Evolutionary conservation across 345 rosid genomes (phyloP).

Genomic region (Brassica carinata): DNA sequence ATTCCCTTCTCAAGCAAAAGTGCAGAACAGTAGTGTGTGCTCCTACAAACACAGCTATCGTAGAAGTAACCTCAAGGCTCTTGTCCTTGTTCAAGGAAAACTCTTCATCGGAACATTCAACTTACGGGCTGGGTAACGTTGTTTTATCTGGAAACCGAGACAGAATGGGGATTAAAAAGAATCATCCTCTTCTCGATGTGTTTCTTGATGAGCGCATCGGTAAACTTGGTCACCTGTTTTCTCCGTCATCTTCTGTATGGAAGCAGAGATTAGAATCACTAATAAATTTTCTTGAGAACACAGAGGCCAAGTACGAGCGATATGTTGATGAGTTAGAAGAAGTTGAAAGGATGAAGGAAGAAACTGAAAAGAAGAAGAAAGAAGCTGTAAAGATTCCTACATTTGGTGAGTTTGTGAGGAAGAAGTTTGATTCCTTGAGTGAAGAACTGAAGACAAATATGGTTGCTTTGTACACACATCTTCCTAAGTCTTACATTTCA

Average conservation of each 20-base stretch:
- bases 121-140: conserved; percentile 41
- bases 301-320: background rate
- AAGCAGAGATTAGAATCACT: conserved; percentile 14
- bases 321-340: background rate
- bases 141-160: conserved; percentile 44
- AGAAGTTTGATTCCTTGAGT: background rate
- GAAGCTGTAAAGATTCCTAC: background rate
- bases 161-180: conserved; percentile 34
- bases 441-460: conserved; percentile 24
- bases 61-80: conserved; percentile 41
- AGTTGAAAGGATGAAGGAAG: background rate
- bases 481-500: conserved; percentile 39
- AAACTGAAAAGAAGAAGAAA: background rate
- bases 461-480: conserved; percentile 42
- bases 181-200: conserved; percentile 29
- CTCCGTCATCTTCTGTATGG: conserved; percentile 34
- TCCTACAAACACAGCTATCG: conserved; percentile 51
- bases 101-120: conserved; percentile 10
- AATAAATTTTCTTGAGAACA: conserved; percentile 33
- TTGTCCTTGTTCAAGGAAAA: background rate
- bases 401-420: conserved; percentile 27
- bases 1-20: conserved; percentile 34
- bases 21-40: conserved; percentile 51
- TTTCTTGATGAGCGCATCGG: conserved; percentile 44
- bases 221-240: conserved; percentile 25